Evolutionary conservation across 768 basidiomycete genomes (phyloP), one percentile per base, ranked within the genome.

Genomic region (Leccinum broughii): DNA sequence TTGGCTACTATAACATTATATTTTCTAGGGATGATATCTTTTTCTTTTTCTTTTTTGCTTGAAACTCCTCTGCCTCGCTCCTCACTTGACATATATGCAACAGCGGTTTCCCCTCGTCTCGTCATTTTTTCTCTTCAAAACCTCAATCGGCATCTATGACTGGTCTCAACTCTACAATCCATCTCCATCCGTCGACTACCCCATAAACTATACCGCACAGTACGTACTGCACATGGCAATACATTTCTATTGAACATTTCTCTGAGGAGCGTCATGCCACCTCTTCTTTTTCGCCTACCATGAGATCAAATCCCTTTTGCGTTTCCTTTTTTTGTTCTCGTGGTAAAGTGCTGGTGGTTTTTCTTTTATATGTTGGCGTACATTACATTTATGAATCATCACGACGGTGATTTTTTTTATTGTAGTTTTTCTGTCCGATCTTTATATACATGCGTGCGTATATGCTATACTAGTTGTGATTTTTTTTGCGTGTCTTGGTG

Each of bases 1-100:
- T 71, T 75, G 62, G 61, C 53, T 65, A 66, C 58, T 62, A 73
- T 73, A 73, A 72, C 73, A 68, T 73, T 73, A 71, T 70, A 74
- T 67, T 44, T 44, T 71, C 64, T 64, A 73, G 73, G 72, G 64
- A 72, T 54, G 57, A 68, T 68, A 58, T 68, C 56, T 67, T 65
- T 60, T 17, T 41, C 7, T 41, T 41, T 41, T n/a, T 41, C 32
- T 13, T 34, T 32, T 34, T 34, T 75, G 71, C 69, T 72, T 64
- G 51, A 64, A 63, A 59, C 62, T 61, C 50, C 61, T 24, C 34
- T 56, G 15, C 28, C 41, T 48, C 49, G n/a, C 54, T 56, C 55
- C 58, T 39, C 59, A 48, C 49, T 50, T n/a, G 64, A 65, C 44
- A 44, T 20, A 44, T 44, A 44, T 44, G 44, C 44, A 44, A 44